Base-by-base conservation (phyloP, 2,329 filamentous ascomycete genomes). In the Alternaria triticina region DNA sequence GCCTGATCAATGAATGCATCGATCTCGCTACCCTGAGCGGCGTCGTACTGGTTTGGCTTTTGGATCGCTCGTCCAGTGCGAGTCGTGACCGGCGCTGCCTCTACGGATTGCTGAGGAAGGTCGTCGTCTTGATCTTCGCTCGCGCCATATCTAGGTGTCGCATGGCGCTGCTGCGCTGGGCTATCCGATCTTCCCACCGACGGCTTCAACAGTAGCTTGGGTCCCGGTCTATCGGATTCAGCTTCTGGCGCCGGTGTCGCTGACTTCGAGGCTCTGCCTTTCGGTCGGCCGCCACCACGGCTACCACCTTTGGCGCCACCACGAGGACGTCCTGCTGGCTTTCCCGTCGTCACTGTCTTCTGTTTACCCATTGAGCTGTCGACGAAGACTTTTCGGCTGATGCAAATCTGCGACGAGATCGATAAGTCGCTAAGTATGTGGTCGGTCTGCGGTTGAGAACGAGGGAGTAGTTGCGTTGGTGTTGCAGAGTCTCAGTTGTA, bases 31-130 rank as follows among this genome's bases (percentile, higher is more conserved):
- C 44, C 60, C 11, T 55, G 13, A 13, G 56, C 36, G 13, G 25
- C 33, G 12, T 62, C 47, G 5, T 23, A n/a, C 1, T 64, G 36
- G 12, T 40, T 44, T 3, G 46, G 46, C 25, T 55, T 59, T 2
- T 52, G n/a, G 4, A 56, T 6, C 1, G 40, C 36, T n/a, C 66
- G 33, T 28, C 64, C 61, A n/a, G 45, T 51, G 10, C 64, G 64
- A 11, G 60, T 58, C 13, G 27, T 60, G 4, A 36, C 12, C 8
- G 47, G 45, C 22, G 46, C 15, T 13, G 40, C 27, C 17, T 22
- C 17, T 11, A 12, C 28, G 5, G 30, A 13, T 5, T 23, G 23
- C 27, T 27, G 17, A 13, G 27, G 15, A 9, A 36, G n/a, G 7
- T 54, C 30, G 15, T 56, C 22, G 15, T 20, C 28, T n/a, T 58